These are phyloP conservation scores for Lycium barbarum DNA, from an alignment of 257 asterid genomes.

Conservation along the genomic window DNA sequence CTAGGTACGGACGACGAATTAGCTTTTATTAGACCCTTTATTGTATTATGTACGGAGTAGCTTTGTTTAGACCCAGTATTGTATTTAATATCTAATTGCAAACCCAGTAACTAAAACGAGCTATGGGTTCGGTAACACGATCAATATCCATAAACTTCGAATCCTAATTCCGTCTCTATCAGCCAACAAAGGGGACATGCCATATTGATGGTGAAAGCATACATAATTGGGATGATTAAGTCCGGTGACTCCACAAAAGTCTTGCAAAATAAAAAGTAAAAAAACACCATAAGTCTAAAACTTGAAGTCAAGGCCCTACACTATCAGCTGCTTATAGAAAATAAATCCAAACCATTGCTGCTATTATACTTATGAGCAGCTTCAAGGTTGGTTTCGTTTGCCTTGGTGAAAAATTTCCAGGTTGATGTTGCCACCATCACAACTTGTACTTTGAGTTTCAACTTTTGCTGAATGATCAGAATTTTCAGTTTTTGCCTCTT, in stretches of 20 bases:
- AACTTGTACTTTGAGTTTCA: slow-evolving; percentile 31
- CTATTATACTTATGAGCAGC: neutral
- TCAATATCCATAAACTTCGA: neutral
- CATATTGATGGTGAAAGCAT: neutral
- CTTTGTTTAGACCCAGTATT: no score
- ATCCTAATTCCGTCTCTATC: neutral
- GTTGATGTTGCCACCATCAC: slow-evolving; percentile 35
- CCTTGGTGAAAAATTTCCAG: slow-evolving; percentile 19
- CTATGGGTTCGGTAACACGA: neutral
- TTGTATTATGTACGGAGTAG: no score
- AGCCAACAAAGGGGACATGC: neutral
- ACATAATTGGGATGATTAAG: slow-evolving; percentile 17
- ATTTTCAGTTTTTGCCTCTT: slow-evolving; percentile 41
- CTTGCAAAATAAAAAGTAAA: slow-evolving; percentile 21
- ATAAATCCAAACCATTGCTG: neutral
- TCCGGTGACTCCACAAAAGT: neutral
- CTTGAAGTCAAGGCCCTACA: neutral
- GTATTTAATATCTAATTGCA: neutral
- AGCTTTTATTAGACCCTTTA: no score
- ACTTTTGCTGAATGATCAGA: slow-evolving; percentile 34
- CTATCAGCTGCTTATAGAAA: neutral
- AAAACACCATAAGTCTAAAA: slow-evolving; percentile 1
- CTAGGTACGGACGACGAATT: no score
- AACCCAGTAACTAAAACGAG: neutral
- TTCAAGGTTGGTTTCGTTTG: slow-evolving; percentile 1